Conservation (phyloP, 2,329 filamentous ascomycete species). For the Fusarium mundagurra region DNA sequence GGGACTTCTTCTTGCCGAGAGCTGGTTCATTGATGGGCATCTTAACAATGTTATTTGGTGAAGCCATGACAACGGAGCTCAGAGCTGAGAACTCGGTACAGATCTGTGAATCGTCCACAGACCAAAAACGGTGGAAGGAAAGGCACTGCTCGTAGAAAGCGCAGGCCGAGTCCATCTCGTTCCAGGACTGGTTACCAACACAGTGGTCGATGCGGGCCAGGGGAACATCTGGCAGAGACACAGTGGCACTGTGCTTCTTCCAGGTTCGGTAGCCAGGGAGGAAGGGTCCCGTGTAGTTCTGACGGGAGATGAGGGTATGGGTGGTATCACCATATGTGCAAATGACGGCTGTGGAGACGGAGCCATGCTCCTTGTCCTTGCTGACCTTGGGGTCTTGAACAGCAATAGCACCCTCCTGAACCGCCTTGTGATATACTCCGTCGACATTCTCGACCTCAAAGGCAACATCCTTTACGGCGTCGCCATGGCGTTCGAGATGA, state of each 20-base stretch:
- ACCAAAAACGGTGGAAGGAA: conserved; percentile 97
- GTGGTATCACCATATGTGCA: conserved; percentile 95
- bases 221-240: conserved; percentile 68
- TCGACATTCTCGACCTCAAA: conserved; percentile 93
- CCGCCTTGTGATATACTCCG: conserved; percentile 79
- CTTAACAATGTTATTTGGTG: conserved; percentile 85
- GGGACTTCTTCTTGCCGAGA: conserved; percentile 85
- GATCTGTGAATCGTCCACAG: conserved; percentile 91
- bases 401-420: conserved; percentile 69
- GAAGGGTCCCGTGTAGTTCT: conserved; percentile 77
- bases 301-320: conserved; percentile 85
- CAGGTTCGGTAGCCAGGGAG: conserved; percentile 81
- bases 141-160: conserved; percentile 87
- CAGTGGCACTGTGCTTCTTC: conserved; percentile 49
- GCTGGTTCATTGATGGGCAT: conserved; percentile 99
- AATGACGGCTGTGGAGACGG: conserved; percentile 80
- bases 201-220: conserved; percentile 91
- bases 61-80: conserved; percentile 90
- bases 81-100: conserved; percentile 92
- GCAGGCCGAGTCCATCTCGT: conserved; percentile 78
- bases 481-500: conserved; percentile 88
- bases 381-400: conserved; percentile 68
- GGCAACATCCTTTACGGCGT: conserved; percentile 93
- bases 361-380: conserved; percentile 69
- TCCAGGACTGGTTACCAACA: conserved; percentile 96